Evolutionary conservation across 192 early-diverging fungal species (phyloP).

Genomic region (Rhizophagus clarus): DNA sequence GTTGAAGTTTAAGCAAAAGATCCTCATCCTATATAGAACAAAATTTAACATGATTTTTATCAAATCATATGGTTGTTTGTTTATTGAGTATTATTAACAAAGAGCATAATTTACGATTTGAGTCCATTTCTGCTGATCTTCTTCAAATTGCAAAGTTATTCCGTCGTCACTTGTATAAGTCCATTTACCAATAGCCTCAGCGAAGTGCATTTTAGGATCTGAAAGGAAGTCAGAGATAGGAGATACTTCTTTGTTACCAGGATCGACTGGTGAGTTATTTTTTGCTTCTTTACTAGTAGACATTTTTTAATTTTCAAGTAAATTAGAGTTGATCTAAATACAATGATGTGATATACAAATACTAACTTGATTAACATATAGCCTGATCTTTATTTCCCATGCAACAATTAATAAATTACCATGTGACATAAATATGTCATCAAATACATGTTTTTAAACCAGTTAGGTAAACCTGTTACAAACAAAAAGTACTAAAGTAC

Average conservation of each 20-base stretch:
- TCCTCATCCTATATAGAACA: conserved; percentile 54
- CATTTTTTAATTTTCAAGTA: neutral
- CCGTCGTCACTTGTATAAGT: conserved; percentile 79
- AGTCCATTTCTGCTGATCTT: conserved; percentile 84
- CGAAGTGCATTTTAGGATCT: conserved; percentile 42
- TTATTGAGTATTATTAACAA: neutral
- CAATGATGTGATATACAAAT: too few species aligned
- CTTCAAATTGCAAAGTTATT: conserved; percentile 84
- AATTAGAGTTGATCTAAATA: neutral
- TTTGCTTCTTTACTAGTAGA: neutral
- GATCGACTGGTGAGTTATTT: neutral
- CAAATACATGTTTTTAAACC: too few species aligned
- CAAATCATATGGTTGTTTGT: neutral
- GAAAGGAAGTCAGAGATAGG: conserved; percentile 2
- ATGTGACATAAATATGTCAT: too few species aligned
- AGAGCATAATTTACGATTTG: conserved; percentile 65
- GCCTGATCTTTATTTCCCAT: too few species aligned
- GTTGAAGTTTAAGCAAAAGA: conserved; percentile 61
- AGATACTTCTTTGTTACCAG: neutral
- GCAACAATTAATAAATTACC: too few species aligned
- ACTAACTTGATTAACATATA: too few species aligned
- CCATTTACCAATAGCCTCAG: conserved; percentile 77
- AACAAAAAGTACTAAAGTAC: too few species aligned
- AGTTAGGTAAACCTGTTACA: too few species aligned
- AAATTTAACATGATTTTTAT: neutral